These are phyloP conservation scores for Arthroderma sp. DNA, from an alignment of 2,329 filamentous ascomycete species.

Conservation along the genomic window DNA sequence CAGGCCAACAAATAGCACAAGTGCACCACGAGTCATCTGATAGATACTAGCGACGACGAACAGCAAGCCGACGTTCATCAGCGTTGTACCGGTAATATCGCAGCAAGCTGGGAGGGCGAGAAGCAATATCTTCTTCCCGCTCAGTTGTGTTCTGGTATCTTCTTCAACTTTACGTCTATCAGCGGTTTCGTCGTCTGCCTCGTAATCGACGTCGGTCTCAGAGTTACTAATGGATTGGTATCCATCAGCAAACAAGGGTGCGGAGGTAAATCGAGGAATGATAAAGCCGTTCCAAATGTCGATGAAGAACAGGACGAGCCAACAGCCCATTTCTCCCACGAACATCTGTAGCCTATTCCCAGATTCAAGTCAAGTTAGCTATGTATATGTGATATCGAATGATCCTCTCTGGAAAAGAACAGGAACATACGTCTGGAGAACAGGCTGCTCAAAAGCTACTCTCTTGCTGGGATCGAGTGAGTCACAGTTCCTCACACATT, in stretches of 20 bases:
- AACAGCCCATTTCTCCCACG: slow-evolving; percentile 88
- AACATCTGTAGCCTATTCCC: slow-evolving; percentile 70
- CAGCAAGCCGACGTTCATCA: slow-evolving; percentile 92
- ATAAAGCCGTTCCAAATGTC: slow-evolving; percentile 51
- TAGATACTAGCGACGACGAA: slow-evolving; percentile 95
- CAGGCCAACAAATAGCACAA: slow-evolving; percentile 89
- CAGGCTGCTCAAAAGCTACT: slow-evolving; percentile 78
- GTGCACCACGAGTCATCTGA: slow-evolving; percentile 92
- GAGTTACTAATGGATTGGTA: slow-evolving; percentile 53
- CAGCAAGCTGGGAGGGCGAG: slow-evolving; percentile 80
- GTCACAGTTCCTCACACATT: slow-evolving; percentile 88
- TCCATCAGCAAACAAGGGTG: slow-evolving; percentile 38
- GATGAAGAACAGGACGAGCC: slow-evolving; percentile 70
- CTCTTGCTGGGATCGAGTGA: slow-evolving; percentile 53
- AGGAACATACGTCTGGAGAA: slow-evolving; percentile 62
- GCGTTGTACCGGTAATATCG: slow-evolving; percentile 86
- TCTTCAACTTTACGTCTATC: slow-evolving; percentile 41
- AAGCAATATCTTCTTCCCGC: slow-evolving; percentile 58
- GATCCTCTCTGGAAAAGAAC: not conserved
- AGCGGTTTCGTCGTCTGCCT: slow-evolving; percentile 37
- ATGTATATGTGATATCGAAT: not conserved
- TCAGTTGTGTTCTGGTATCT: slow-evolving; percentile 49
- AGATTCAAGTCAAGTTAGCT: not conserved
- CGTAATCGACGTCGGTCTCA: slow-evolving; percentile 32
- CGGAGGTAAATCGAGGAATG: slow-evolving; percentile 28